Evolutionary conservation across 345 rosid genomes (phyloP).

Genomic region (Trapa incisa): DNA sequence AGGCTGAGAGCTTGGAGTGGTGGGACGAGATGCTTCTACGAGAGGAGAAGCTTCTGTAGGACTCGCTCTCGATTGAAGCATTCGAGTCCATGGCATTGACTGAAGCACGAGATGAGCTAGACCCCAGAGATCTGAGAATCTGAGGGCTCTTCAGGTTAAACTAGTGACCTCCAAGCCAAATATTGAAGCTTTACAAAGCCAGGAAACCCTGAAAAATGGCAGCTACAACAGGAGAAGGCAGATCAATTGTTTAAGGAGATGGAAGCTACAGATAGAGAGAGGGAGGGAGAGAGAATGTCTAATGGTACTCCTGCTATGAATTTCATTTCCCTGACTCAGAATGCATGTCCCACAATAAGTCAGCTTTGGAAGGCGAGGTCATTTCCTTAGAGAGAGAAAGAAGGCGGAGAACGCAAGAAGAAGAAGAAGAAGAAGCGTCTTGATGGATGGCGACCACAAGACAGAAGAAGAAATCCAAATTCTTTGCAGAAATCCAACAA

Average conservation of each 20-base stretch:
- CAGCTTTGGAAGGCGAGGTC: conserved; percentile 6
- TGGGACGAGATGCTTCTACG: conserved; percentile 49
- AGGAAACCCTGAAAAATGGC: not conserved
- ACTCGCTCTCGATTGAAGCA: conserved; percentile 26
- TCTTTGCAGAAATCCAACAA: not conserved
- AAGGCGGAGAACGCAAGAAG: conserved; percentile 15
- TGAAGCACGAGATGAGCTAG: not conserved
- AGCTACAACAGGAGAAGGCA: not conserved
- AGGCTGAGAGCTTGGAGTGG: conserved; percentile 33
- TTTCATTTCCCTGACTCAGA: not conserved
- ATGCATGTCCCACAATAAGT: conserved; percentile 6
- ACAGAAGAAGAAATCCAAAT: not conserved
- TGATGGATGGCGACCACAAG: conserved; percentile 18
- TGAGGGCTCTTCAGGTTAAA: not conserved
- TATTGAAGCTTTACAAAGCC: conserved; percentile 2
- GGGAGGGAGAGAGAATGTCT: not conserved
- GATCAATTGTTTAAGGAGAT: not conserved
- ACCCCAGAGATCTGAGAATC: not conserved
- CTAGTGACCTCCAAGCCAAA: not conserved
- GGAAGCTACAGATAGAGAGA: not conserved
- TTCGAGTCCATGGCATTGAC: conserved; percentile 11
- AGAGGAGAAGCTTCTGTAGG: conserved; percentile 30
- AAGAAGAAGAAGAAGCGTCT: conserved; percentile 6
- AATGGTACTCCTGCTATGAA: not conserved
- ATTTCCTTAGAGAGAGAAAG: not conserved